Evolutionary conservation across 768 basidiomycete genomes (phyloP), one percentile per base, ranked within the genome.

Genomic region (Auricularia sp.): DNA sequence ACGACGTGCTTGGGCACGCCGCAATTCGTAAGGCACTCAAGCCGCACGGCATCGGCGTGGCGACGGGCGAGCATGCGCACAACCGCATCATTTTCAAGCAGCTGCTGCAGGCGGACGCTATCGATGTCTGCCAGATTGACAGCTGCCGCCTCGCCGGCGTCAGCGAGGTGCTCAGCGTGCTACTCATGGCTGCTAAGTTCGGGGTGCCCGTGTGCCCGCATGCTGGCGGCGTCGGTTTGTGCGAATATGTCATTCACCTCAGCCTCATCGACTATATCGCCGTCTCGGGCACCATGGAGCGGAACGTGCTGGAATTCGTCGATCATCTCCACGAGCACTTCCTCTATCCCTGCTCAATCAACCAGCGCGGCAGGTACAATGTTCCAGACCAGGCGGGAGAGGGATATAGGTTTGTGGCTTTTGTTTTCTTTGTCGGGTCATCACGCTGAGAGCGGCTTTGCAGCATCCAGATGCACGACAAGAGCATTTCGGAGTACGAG

Each of bases 241-340:
- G 94, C 72, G 92, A 96, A 78, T 90, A 93, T 75, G 91, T 91
- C 60, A 91, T 93, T 68, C 90, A 91, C 70, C 75, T 90, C 61
- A 87, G 87, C 64, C 76, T 97, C 70, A 97, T 98, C 72, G 95
- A 98, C 75, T 98, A 95, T 72, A 90, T 98, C 69, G 85, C 84
- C 66, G 80, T 98, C 63, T 95, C 93, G 1, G 95, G 93, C 2
- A 83, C 87, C 21, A 95, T 95, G 87, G 93, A 95, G 68, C 84
- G 90, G 61, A 97, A 98, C 72, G 95, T 97, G 3, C 85, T 98
- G 44, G 94, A 93, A 74, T 91, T 84, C 67, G 89, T 87, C 36
- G 88, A 93, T 72, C 95, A 97, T 74, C 79, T 98, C 47, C 95
- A 98, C 75, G 93, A 98, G 71, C 91, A 97, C 73, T 98, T 97